phyloP scores from a whole-genome alignment of 371 early-diverging fungal species.

The Circinella umbellata region DNA sequence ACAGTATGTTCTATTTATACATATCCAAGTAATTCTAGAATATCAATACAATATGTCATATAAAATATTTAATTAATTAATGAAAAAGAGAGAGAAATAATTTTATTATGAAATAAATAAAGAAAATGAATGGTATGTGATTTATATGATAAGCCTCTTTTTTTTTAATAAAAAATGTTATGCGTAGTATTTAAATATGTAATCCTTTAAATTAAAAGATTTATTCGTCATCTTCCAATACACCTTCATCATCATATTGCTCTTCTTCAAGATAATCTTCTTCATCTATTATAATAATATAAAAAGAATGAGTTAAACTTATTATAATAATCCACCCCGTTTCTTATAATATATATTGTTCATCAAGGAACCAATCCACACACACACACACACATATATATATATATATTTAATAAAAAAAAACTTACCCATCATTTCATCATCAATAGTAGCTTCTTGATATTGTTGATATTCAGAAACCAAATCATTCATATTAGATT shows the following conservation, averaged over 20 bases:
- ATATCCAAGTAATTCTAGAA: no score
- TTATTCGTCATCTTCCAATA: background rate
- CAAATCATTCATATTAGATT: conserved; percentile 95
- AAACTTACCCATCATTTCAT: conserved; percentile 39
- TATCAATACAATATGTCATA: no score
- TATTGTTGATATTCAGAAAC: conserved; percentile 98
- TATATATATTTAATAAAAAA: background rate
- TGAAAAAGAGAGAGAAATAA: no score
- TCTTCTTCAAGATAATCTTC: conserved; percentile 13
- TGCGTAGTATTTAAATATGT: no score
- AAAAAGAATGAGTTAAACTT: background rate
- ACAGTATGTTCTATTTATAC: no score
- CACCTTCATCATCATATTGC: conserved; percentile 1
- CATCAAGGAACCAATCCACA: no score
- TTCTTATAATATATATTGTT: background rate
- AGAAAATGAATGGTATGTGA: no score
- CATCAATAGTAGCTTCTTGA: conserved; percentile 86
- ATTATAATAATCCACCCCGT: background rate
- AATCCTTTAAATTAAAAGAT: no score
- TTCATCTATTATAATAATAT: conserved; percentile 9
- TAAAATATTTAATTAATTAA: no score
- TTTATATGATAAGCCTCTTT: no score
- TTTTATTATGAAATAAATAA: no score
- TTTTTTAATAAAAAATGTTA: no score
- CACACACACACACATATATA: background rate